Base-by-base conservation (phyloP, 176 grass and related monocot species). In the Panicum miliaceum region DNA sequence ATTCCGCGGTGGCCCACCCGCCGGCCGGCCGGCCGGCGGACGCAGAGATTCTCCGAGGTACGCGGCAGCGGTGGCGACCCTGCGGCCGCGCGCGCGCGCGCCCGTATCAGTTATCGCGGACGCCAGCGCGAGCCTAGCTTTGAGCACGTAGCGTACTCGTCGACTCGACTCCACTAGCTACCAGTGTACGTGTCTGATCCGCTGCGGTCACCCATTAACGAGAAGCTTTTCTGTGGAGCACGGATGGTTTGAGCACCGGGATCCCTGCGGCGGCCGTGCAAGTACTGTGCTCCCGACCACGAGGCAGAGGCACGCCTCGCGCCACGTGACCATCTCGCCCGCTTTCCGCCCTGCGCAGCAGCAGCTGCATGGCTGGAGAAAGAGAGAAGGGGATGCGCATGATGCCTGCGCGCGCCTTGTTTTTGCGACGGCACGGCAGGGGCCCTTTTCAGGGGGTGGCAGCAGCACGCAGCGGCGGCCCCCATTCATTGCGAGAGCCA, bases 381-480 rank as follows among this genome's bases (percentile, higher is more conserved):
- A 7, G 45, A 46, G 45, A 2, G 43, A 10, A 10, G 10, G 45
- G 9, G 12, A 11, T 9, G 45, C 45, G 45, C 12, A 47, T 47
- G 45, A 47, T 47, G 45, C 22, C 51, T 69, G 83, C 73, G 64
- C 38, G 19, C 47, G 13, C 47, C 13, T n/a, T 47, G 54, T 20
- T 58, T 1, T n/a, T 5, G 83, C 51, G 29, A 85, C 74, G 83
- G 70, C 74, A 56, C 64, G 32, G 64, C 37, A 41, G 12, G 66
- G 38, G 1, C 0, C 77, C 76, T 86, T 86, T 73, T 64, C 84
- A 86, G 15, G 16, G 48, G 50, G 68, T 75, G 65, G 54, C 51
- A 29, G 41, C 75, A 71, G 70, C 43, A 12, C 19, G 79, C 37
- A 57, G 12, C 70, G 16, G 43, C 70, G 53, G 53, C 53, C 54